Evolutionary conservation across 805 yeast genomes (phyloP).

Genomic region (Myxozyma vanderwaltii): DNA sequence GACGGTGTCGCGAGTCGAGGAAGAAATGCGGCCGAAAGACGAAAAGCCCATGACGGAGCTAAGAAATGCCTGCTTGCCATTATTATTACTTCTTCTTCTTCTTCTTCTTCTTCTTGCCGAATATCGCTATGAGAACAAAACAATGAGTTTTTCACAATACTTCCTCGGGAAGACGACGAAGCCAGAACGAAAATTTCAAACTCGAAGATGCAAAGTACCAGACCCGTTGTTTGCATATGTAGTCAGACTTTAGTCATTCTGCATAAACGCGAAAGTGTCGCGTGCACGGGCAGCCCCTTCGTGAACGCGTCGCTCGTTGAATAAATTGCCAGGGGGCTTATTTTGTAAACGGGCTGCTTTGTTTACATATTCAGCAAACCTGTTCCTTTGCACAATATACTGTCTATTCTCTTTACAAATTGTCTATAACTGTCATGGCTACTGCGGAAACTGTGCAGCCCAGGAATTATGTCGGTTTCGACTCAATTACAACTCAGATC

Average conservation of each 20-base stretch:
- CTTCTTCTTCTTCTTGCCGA: no score
- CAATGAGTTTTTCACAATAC: neutral
- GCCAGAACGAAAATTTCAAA: neutral
- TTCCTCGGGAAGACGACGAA: no score
- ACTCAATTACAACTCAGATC: slow-evolving; percentile 92
- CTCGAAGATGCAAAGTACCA: neutral
- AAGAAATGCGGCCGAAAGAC: slow-evolving; percentile 12
- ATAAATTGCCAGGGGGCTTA: neutral
- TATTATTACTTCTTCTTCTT: no score
- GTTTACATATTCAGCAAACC: neutral
- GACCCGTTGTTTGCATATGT: neutral
- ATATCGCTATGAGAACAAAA: no score
- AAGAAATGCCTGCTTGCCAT: slow-evolving; percentile 9
- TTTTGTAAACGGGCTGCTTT: slow-evolving; percentile 1
- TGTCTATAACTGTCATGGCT: slow-evolving; percentile 1
- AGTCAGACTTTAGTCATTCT: neutral
- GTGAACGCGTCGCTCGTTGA: slow-evolving; percentile 2
- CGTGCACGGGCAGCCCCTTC: slow-evolving; percentile 1
- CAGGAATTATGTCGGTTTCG: slow-evolving; percentile 87
- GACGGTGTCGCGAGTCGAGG: slow-evolving; percentile 14
- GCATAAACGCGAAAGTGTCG: slow-evolving; percentile 17
- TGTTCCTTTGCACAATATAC: neutral
- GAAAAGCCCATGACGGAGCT: slow-evolving; percentile 9
- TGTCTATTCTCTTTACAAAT: neutral
- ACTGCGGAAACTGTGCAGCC: slow-evolving; percentile 52